These are phyloP conservation scores for Fusarium sp. DNA, from an alignment of 2,329 filamentous ascomycete genomes.

Conservation along the genomic window DNA sequence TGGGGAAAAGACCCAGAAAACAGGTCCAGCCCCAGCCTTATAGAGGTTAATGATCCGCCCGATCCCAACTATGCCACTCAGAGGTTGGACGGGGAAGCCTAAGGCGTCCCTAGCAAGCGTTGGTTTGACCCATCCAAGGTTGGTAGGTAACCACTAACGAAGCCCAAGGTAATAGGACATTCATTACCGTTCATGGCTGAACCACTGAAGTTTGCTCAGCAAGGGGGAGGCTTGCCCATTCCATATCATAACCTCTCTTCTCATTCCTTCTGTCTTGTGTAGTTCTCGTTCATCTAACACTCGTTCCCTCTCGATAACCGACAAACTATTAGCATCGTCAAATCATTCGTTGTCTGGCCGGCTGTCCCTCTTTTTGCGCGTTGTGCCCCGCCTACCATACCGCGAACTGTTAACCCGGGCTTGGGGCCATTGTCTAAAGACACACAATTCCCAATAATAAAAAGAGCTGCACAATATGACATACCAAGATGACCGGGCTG, in stretches of 20 bases:
- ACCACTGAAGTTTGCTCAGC: constrained; percentile 21
- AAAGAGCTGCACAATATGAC: constrained; percentile 40
- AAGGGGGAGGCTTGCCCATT: constrained; percentile 20
- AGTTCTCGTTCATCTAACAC: background rate
- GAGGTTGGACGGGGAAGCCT: constrained; percentile 13
- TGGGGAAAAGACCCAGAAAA: constrained; percentile 12
- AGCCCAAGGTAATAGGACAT: background rate
- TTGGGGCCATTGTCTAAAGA: background rate
- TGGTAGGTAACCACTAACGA: background rate
- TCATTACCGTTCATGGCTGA: constrained; percentile 22
- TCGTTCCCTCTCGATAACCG: constrained; percentile 12
- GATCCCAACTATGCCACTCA: background rate
- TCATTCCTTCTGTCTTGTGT: background rate
- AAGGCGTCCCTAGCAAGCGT: background rate
- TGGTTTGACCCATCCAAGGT: background rate
- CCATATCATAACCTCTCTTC: constrained; percentile 1
- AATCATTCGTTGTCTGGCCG: constrained; percentile 1
- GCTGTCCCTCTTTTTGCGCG: constrained; percentile 1
- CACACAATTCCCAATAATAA: constrained; percentile 33
- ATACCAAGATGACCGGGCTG: constrained; percentile 44
- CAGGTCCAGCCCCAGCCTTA: constrained; percentile 18
- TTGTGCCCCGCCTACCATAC: constrained; percentile 22
- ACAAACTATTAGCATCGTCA: background rate
- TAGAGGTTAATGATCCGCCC: constrained; percentile 18
- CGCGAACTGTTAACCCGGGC: background rate